phyloP scores from a whole-genome alignment of 176 grass and related monocot species.

The Oryza longistaminata region DNA sequence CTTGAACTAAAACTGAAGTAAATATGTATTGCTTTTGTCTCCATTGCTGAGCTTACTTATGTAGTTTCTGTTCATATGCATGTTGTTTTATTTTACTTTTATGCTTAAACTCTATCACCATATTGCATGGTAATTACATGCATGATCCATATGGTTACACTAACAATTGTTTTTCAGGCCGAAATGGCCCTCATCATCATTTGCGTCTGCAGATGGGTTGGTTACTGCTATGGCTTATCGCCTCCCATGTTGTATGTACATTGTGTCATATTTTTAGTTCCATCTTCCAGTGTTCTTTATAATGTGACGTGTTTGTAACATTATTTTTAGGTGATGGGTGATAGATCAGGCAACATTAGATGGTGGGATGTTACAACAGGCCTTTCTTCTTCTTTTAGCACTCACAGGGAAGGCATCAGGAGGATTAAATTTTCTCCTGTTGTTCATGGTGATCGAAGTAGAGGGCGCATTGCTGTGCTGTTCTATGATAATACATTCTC shows the following conservation, averaged over 20 bases:
- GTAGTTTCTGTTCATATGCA: conserved; percentile 17
- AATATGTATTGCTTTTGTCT: not conserved
- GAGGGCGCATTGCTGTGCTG: conserved; percentile 92
- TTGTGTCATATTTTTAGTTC: conserved; percentile 20
- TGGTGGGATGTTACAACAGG: conserved; percentile 99
- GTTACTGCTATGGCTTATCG: conserved; percentile 99
- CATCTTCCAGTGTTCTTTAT: conserved; percentile 21
- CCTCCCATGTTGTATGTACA: conserved; percentile 91
- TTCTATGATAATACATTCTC: conserved; percentile 99
- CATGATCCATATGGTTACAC: not conserved
- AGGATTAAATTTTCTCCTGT: conserved; percentile 99
- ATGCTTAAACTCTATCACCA: conserved; percentile 15
- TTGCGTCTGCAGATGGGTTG: conserved; percentile 91
- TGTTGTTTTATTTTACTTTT: conserved; percentile 40
- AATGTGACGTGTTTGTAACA: conserved; percentile 29
- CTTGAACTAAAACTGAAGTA: not conserved
- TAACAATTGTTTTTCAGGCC: conserved; percentile 68
- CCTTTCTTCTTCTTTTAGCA: conserved; percentile 98
- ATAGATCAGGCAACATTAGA: conserved; percentile 94
- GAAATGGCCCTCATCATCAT: conserved; percentile 98
- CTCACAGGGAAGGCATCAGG: conserved; percentile 94
- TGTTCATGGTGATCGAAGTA: conserved; percentile 79
- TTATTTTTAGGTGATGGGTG: conserved; percentile 86
- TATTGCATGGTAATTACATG: conserved; percentile 25
- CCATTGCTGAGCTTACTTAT: conserved; percentile 1